Percentiles rank a stretch among this genome's conserved stretches.
Conservation (phyloP, 2,329 filamentous ascomycete genomes). For the Triangularia setosa region DNA sequence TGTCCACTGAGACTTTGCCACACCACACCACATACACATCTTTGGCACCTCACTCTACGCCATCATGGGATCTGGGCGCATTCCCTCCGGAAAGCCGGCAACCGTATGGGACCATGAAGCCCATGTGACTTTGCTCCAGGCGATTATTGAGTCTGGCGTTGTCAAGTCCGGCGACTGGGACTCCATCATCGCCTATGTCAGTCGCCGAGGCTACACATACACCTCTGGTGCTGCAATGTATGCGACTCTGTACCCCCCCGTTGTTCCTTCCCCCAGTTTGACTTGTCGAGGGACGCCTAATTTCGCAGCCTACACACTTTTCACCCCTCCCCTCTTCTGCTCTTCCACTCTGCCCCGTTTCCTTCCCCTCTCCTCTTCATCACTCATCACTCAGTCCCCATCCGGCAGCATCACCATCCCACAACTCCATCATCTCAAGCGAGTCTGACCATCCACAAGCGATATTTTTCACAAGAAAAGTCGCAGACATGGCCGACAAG, state of each 20-base stretch:
- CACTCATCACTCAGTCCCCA: not conserved
- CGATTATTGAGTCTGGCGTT: slow-evolving; percentile 30
- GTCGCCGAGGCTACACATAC: slow-evolving; percentile 37
- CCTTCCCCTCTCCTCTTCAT: not conserved
- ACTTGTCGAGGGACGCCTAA: not conserved
- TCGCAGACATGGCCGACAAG: slow-evolving; percentile 7
- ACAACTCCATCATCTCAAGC: not conserved
- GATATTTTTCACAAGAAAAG: not conserved
- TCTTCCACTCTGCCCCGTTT: not conserved
- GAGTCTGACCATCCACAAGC: too few species aligned
- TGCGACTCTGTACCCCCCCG: not conserved
- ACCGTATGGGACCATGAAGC: slow-evolving; percentile 28
- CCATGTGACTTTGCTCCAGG: slow-evolving; percentile 34
- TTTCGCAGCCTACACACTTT: not conserved
- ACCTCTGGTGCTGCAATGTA: slow-evolving; percentile 41
- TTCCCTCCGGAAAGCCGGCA: slow-evolving; percentile 9
- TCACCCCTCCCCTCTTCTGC: not conserved
- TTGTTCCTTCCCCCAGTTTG: not conserved
- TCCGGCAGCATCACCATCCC: not conserved
- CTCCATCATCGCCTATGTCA: slow-evolving; percentile 21
- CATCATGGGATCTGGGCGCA: not conserved
- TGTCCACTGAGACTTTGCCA: not conserved
- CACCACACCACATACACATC: not conserved
- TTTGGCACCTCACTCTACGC: not conserved
- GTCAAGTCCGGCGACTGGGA: slow-evolving; percentile 25